Conservation (phyloP, 441 rosid species). For the Melastoma candidum region DNA sequence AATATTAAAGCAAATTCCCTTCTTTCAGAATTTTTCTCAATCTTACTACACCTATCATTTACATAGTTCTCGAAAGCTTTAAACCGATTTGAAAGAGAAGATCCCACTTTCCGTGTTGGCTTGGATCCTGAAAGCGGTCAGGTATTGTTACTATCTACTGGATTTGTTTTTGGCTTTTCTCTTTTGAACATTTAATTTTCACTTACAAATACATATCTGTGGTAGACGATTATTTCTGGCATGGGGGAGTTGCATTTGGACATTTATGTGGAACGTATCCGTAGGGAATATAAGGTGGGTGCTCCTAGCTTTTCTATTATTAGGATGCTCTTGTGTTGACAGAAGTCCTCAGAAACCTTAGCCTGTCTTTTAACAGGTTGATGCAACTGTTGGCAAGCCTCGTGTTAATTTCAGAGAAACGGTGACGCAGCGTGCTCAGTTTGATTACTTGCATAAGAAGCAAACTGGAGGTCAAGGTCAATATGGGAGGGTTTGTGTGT, state of each 20-base stretch:
- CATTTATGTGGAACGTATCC: constrained; percentile 86
- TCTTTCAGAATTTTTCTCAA: constrained; percentile 4
- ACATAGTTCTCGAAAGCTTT: constrained; percentile 91
- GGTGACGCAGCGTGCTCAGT: constrained; percentile 74
- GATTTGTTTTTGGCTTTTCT: not conserved
- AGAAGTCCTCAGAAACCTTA: not conserved
- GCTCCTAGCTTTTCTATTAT: not conserved
- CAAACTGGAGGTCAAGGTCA: constrained; percentile 99
- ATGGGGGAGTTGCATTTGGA: constrained; percentile 99
- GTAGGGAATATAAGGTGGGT: constrained; percentile 83
- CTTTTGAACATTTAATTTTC: not conserved
- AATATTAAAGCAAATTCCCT: constrained; percentile 1
- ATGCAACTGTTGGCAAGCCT: constrained; percentile 95
- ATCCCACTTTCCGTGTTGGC: constrained; percentile 97
- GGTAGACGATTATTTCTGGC: constrained; percentile 93
- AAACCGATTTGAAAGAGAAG: constrained; percentile 88
- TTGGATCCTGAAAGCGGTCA: constrained; percentile 98
- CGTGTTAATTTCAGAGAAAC: constrained; percentile 97
- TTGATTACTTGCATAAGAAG: constrained; percentile 95
- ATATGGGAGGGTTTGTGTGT: constrained; percentile 91
- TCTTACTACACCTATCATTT: constrained; percentile 6
- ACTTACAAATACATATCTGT: constrained; percentile 8
- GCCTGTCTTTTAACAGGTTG: constrained; percentile 45
- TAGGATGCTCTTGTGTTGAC: constrained; percentile 4
- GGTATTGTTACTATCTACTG: constrained; percentile 33